Evolutionary conservation across 768 basidiomycete genomes (phyloP), one percentile per base, ranked within the genome.

Genomic region (Termitomyces sp.): DNA sequence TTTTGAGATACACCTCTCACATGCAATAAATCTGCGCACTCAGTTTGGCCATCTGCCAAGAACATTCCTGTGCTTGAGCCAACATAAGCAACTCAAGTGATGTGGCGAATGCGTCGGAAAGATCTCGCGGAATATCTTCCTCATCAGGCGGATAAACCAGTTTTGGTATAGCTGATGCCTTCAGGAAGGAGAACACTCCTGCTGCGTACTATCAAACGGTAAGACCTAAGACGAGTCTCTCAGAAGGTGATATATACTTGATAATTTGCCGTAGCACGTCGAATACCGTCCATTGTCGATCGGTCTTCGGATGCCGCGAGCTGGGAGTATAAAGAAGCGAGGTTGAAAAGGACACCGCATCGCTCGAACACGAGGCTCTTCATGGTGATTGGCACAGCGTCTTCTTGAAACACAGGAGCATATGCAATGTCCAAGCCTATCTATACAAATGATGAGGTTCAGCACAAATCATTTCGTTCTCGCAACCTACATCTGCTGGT

Each of bases 31-130:
- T 20, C n/a, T 32, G 60, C 78, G 64, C 64, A 92, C 94, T 90
- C 58, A 91, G 72, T 66, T 88, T 87, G 16, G 94, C 94, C 62
- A 88, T 82, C 68, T 96, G 94, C 95, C 95, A 98, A 43, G 86
- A 92, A 67, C 92, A 96, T 73, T 99, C 97, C 63, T 98, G 96
- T 1, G 94, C 95, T 70, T 98, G 93, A 0, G 94, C 94, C 5
- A 95, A 79, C 84, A 93, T 88, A 55, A 98, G 79, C 61, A 72
- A 81, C 66, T 91, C 84, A 44, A 97, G 67, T 28, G 83, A 78
- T 48, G 75, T 76, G 24, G 91, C 65, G 63, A 88, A 86, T 0
- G 81, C 66, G 26, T 74, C 71, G 0, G 86, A 80, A 28, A 97
- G 78, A 68, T 98, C 96, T 16, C 77, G 63, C 0, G 87, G 84